Evolutionary conservation across 352 stramenopile species (phyloP), one percentile per base, ranked within the genome.

Genomic region (Phytopythium kandeliae): DNA sequence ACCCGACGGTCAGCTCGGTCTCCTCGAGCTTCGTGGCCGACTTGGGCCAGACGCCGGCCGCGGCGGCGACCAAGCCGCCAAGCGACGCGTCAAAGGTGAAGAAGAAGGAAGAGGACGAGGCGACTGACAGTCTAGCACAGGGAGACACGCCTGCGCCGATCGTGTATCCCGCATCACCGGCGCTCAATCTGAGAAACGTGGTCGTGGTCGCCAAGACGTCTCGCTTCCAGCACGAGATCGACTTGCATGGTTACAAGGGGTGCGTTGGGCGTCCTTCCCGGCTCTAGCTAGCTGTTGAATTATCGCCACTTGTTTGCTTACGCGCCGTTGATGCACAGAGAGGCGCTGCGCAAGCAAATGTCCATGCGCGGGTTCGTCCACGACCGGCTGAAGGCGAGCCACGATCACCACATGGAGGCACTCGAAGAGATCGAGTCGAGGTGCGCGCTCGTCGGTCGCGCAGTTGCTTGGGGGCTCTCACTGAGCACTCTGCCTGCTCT

Each of bases 281-380:
- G 9, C 11, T 33, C 22, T n/a, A n/a, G n/a, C n/a, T n/a, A n/a
- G n/a, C n/a, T n/a, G n/a, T n/a, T n/a, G n/a, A n/a, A n/a, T n/a
- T n/a, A n/a, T n/a, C n/a, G n/a, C n/a, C n/a, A n/a, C n/a, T n/a
- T n/a, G n/a, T 40, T 15, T 55, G 19, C 37, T 37, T 6, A 46
- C 48, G 37, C 26, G 17, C 65, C 33, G 48, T n/a, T 47, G 11
- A 65, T 50, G 46, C 56, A 16, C 40, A 92, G 80, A n/a, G 84
- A 95, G 61, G 82, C 79, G 21, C 57, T 95, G 41, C 77, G 83
- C 24, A 95, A 95, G 71, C 81, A 95, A 69, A 92, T 95, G 84
- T 95, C 84, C 2, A 92, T 95, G 84, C 79, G 84, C 51, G 84
- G 84, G 30, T 95, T 95, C 53, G 69, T 95, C 28, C 89, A 92